These are phyloP conservation scores for Hericium alpestre DNA, from an alignment of 768 basidiomycete species.

Conservation along the genomic window DNA sequence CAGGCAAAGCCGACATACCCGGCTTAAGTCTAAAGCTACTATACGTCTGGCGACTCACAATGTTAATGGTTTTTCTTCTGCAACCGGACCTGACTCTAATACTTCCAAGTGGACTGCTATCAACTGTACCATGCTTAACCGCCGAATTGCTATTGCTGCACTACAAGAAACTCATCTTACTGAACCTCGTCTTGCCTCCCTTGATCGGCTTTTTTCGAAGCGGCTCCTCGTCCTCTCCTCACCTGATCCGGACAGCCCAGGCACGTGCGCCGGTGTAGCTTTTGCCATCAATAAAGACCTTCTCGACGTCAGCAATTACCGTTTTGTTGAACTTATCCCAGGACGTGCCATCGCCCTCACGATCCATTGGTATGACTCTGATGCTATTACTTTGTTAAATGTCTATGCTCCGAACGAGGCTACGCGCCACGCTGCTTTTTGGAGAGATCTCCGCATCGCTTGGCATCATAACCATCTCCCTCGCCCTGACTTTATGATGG, in stretches of 20 bases:
- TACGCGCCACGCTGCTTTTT: no score
- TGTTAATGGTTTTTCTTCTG: background rate
- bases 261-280: background rate
- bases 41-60: background rate
- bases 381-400: conserved; percentile 8
- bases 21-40: background rate
- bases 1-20: no score
- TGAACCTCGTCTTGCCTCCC: background rate
- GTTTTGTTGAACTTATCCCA: background rate
- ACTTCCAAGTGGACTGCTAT: background rate
- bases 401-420: conserved; percentile 18
- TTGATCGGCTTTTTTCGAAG: no score
- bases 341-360: conserved; percentile 9
- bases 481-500: conserved; percentile 24
- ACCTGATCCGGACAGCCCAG: background rate
- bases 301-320: background rate
- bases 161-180: conserved; percentile 5
- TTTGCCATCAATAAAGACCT: background rate
- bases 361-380: conserved; percentile 9
- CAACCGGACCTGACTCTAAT: no score
- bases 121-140: background rate
- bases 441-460: no score
- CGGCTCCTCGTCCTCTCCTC: background rate
- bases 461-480: no score
- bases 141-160: background rate